Percentiles rank a stretch among this genome's conserved stretches.
These are phyloP conservation scores for Suhomyces choctaworum DNA, from an alignment of 1,139 yeast genomes.

Conservation along the genomic window DNA sequence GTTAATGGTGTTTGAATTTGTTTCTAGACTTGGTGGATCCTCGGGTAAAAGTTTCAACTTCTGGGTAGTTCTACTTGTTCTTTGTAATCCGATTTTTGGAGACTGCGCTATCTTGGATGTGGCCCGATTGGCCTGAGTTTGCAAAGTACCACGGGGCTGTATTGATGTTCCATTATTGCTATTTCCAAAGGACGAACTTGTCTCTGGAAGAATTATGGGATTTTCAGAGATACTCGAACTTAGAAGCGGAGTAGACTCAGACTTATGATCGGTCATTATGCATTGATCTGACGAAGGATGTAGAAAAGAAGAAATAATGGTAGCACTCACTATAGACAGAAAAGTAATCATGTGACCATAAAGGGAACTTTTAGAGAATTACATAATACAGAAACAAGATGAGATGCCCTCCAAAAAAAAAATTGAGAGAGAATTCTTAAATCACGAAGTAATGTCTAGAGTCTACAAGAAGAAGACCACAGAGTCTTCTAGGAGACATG, in stretches of 20 bases:
- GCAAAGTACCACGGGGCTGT: slow-evolving; percentile 7
- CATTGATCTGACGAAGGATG: not conserved
- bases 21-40: slow-evolving; percentile 49
- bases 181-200: slow-evolving; percentile 1
- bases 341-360: slow-evolving; percentile 1
- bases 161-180: slow-evolving; percentile 3
- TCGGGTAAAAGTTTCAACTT: slow-evolving; percentile 86
- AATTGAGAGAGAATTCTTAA: not conserved
- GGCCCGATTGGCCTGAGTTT: slow-evolving; percentile 22
- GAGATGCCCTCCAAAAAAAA: slow-evolving; percentile 13
- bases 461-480: slow-evolving; percentile 41
- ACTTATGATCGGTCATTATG: slow-evolving; percentile 4
- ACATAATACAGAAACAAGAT: slow-evolving; percentile 7
- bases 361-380: not conserved
- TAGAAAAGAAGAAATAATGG: not conserved
- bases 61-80: slow-evolving; percentile 86
- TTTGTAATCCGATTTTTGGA: slow-evolving; percentile 70
- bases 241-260: slow-evolving; percentile 29
- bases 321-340: not conserved
- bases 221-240: slow-evolving; percentile 35
- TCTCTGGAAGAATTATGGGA: slow-evolving; percentile 21
- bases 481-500: slow-evolving; percentile 57
- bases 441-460: slow-evolving; percentile 6
- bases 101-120: slow-evolving; percentile 34
- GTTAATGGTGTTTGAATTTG: slow-evolving; percentile 20